Evolutionary conservation across 805 yeast species (phyloP).

Genomic region (Monosporozyma servazzii): DNA sequence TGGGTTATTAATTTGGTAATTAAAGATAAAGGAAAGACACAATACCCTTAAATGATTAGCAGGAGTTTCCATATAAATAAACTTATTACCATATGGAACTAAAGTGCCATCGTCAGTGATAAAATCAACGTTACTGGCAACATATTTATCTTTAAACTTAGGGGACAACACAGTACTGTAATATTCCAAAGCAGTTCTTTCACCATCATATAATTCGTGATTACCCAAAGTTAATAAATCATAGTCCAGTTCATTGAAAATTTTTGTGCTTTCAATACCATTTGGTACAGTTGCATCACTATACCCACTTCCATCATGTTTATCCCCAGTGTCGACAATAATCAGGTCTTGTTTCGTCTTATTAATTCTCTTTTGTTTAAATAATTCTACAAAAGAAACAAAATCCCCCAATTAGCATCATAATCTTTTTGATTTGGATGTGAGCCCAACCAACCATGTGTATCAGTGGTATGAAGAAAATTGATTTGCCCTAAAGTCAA

Average conservation of each 20-base stretch:
- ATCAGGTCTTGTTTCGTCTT: constrained; percentile 49
- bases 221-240: constrained; percentile 83
- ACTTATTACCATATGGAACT: constrained; percentile 62
- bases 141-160: constrained; percentile 51
- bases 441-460: constrained; percentile 95
- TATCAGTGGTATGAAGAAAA: constrained; percentile 90
- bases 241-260: constrained; percentile 57
- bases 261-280: constrained; percentile 52
- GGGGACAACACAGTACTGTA: constrained; percentile 43
- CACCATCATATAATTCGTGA: constrained; percentile 74
- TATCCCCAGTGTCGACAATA: constrained; percentile 82
- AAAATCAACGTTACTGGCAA: constrained; percentile 65
- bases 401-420: constrained; percentile 87
- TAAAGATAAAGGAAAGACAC: constrained; percentile 71
- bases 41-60: constrained; percentile 44
- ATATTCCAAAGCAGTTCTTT: constrained; percentile 56
- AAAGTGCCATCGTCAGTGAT: constrained; percentile 33
- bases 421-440: constrained; percentile 71
- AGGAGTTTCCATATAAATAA: constrained; percentile 55
- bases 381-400: constrained; percentile 50
- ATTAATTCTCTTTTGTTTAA: constrained; percentile 30
- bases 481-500: constrained; percentile 64
- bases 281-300: constrained; percentile 70
- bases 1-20: constrained; percentile 50
- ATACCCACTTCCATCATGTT: constrained; percentile 90